Conservation (phyloP, 2,329 filamentous ascomycete genomes). For the Volutella citrinella region DNA sequence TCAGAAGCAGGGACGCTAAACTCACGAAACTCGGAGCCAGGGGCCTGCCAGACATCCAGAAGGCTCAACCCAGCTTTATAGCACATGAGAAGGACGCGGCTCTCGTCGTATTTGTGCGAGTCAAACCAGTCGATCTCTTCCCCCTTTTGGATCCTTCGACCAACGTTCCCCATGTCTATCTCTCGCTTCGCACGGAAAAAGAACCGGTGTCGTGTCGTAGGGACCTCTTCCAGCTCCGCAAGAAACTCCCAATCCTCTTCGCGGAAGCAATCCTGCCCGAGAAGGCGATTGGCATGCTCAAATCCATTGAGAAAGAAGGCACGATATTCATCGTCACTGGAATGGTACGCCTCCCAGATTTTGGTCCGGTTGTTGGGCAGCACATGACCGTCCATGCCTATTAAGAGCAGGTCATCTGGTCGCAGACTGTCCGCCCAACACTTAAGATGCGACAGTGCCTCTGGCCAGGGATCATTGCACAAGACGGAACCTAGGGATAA, state of each 20-base stretch:
- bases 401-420: constrained; percentile 32
- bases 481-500: constrained; percentile 41
- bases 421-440: constrained; percentile 35
- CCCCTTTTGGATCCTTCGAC: constrained; percentile 26
- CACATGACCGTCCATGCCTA: constrained; percentile 41
- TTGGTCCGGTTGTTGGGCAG: constrained; percentile 31
- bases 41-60: constrained; percentile 34
- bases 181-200: constrained; percentile 36
- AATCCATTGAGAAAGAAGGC: constrained; percentile 40
- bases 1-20: constrained; percentile 6
- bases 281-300: constrained; percentile 33
- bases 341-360: constrained; percentile 40
- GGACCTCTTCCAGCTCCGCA: constrained; percentile 33
- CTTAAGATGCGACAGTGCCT: constrained; percentile 33
- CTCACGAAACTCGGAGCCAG: constrained; percentile 38
- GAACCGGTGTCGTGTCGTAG: constrained; percentile 39
- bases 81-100: constrained; percentile 37
- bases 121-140: constrained; percentile 43
- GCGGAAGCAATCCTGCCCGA: constrained; percentile 32
- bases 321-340: constrained; percentile 32
- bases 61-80: constrained; percentile 35
- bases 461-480: constrained; percentile 38
- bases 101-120: constrained; percentile 39
- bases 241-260: constrained; percentile 37
- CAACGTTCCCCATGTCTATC: constrained; percentile 24